Base-by-base conservation (phyloP, 192 early-diverging fungal species). In the Podila epigama region DNA sequence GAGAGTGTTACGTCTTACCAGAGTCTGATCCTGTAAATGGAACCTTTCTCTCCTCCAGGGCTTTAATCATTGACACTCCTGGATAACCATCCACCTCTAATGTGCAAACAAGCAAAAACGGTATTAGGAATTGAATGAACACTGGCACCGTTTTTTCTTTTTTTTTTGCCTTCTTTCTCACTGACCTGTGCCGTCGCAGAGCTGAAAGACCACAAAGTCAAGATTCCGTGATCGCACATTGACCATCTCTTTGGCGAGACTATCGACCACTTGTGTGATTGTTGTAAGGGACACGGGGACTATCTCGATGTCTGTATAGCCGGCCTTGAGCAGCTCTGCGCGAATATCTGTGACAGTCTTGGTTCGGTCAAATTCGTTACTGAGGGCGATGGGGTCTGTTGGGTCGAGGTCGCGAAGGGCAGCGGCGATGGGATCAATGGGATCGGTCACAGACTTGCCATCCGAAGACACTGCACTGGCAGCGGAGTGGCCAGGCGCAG, bases 161-260 rank as follows among this genome's bases (percentile, higher is more conserved):
- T 58, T 5, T 53, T 29, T 29, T 15, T 29, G 27, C 27, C 28
- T 36, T 41, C 15, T 58, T 41, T 58, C 25, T 33, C 16, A 32
- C 44, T 58, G 60, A 63, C 69, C 69, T 63, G 69, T 70, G 25
- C 69, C 69, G 40, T 70, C 69, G 27, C 69, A 70, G n/a, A 70
- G 44, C 33, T 70, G 69, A 25, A 70, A 63, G 48, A 70, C 69
- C n/a, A 70, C 54, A n/a, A 70, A 27, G 16, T 70, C 69, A 33
- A 63, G 44, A 31, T 51, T 41, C 12, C 25, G 39, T 16, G 40
- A 29, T 18, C 27, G 29, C 27, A 48, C 58, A 33, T 55, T 27
- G 16, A 51, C 22, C 69, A 70, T 63, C 55, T 70, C 69, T 35
- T 51, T 44, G 31, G 41, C 60, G 25, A 70, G 42, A 11, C 13